Evolutionary conservation across 331 rosid species (phyloP).

Genomic region (Arachis monticola): DNA sequence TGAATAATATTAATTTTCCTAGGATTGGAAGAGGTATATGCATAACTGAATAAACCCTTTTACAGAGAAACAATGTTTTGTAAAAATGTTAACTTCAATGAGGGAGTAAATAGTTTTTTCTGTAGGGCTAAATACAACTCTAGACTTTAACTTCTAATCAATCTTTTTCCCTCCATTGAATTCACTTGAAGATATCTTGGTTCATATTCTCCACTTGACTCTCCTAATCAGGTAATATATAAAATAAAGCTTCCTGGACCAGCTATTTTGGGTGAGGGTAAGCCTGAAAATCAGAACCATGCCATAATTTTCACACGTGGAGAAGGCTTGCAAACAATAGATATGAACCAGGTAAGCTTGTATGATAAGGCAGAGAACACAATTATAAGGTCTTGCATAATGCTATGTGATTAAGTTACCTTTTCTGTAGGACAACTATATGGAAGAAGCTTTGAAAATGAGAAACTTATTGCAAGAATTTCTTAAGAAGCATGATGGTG

Average conservation of each 20-base stretch:
- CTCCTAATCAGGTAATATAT: conserved; percentile 70
- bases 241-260: conserved; percentile 98
- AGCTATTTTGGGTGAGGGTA: conserved; percentile 95
- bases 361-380: neutral
- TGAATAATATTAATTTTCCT: neutral
- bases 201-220: conserved; percentile 26
- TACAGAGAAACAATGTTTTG: conserved; percentile 9
- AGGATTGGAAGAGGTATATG: neutral
- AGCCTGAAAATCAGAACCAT: conserved; percentile 99
- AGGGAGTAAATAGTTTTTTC: conserved; percentile 4
- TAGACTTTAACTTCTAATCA: neutral
- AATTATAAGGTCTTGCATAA: conserved; percentile 21
- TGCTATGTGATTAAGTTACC: conserved; percentile 30
- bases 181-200: conserved; percentile 10
- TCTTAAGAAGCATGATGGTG: conserved; percentile 88
- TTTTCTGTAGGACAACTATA: conserved; percentile 77
- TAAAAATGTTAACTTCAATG: neutral
- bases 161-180: conserved; percentile 6
- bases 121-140: conserved; percentile 6
- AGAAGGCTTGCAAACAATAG: conserved; percentile 97
- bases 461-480: conserved; percentile 94
- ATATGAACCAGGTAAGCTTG: conserved; percentile 90
- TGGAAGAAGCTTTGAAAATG: conserved; percentile 99
- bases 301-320: conserved; percentile 95
- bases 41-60: neutral